Evolutionary conservation across 2,329 filamentous ascomycete genomes (phyloP).

Genomic region (Microcyclospora pomicola): DNA sequence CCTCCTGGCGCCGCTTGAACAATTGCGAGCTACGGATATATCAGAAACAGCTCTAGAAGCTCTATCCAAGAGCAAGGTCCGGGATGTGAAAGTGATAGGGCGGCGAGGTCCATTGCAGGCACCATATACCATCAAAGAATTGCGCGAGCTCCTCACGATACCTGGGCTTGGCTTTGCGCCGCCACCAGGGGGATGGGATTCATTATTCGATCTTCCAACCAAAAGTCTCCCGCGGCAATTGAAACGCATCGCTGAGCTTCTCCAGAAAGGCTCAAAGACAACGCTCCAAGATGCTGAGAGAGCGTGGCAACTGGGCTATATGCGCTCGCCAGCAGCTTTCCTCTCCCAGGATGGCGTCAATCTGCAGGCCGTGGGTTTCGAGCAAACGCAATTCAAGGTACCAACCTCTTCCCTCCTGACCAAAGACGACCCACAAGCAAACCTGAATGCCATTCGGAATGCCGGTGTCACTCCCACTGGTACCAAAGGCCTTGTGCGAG

Average conservation of each 20-base stretch:
- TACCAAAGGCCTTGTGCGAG: constrained; percentile 36
- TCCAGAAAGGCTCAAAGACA: constrained; percentile 57
- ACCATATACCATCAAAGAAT: constrained; percentile 89
- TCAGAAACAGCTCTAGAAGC: constrained; percentile 67
- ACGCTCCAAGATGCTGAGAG: constrained; percentile 39
- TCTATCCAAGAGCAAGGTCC: constrained; percentile 58
- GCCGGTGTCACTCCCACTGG: constrained; percentile 15
- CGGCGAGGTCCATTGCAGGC: constrained; percentile 72
- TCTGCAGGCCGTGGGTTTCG: constrained; percentile 56
- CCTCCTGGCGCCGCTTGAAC: constrained; percentile 60
- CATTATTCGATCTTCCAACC: constrained; percentile 36
- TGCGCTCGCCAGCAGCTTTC: constrained; percentile 65
- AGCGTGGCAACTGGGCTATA: constrained; percentile 75
- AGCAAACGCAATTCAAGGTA: constrained; percentile 29
- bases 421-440: constrained; percentile 13
- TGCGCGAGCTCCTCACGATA: constrained; percentile 74
- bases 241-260: constrained; percentile 64
- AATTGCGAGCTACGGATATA: constrained; percentile 73
- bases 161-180: constrained; percentile 57
- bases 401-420: constrained; percentile 8
- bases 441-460: constrained; percentile 17
- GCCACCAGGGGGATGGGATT: constrained; percentile 20
- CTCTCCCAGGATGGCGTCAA: constrained; percentile 33
- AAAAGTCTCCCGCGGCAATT: constrained; percentile 60
- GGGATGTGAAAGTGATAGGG: constrained; percentile 73